Percentiles rank a stretch among this genome's conserved stretches.
Evolutionary conservation across 305 asterid genomes (phyloP).

Genomic region (Fraxinus velutina): DNA sequence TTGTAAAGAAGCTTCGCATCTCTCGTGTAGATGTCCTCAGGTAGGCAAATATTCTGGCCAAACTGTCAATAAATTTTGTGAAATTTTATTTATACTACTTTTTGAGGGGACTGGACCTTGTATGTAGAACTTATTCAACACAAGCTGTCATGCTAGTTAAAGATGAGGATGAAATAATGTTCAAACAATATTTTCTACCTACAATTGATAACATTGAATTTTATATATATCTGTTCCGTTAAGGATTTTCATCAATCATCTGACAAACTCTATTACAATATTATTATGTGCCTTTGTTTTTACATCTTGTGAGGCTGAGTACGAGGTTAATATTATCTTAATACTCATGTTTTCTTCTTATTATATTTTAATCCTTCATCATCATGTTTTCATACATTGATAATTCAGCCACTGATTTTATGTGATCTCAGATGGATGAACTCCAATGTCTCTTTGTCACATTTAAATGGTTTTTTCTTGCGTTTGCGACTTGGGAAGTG

Average conservation of each 20-base stretch:
- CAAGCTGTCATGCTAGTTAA: neutral
- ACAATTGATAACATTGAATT: neutral
- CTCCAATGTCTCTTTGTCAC: conserved; percentile 34
- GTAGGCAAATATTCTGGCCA: conserved; percentile 29
- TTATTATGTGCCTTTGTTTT: neutral
- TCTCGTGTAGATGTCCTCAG: conserved; percentile 69
- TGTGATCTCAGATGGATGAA: conserved; percentile 46
- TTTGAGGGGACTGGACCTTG: neutral
- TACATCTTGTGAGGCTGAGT: neutral
- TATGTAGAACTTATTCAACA: neutral
- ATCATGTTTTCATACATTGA: neutral
- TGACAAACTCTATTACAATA: neutral
- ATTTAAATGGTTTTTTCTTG: conserved; percentile 53
- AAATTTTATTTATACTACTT: neutral
- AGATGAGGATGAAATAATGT: neutral
- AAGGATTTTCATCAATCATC: neutral
- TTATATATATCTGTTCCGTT: neutral
- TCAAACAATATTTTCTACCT: neutral
- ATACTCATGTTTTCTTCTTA: neutral
- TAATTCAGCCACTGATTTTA: neutral
- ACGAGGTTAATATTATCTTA: neutral
- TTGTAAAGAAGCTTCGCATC: conserved; percentile 57
- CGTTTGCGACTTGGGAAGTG: conserved; percentile 55
- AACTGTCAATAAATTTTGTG: neutral
- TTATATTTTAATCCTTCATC: neutral